These are phyloP conservation scores for Monoraphidium neglectum DNA, from an alignment of 139 green algal species.

Conservation along the genomic window DNA sequence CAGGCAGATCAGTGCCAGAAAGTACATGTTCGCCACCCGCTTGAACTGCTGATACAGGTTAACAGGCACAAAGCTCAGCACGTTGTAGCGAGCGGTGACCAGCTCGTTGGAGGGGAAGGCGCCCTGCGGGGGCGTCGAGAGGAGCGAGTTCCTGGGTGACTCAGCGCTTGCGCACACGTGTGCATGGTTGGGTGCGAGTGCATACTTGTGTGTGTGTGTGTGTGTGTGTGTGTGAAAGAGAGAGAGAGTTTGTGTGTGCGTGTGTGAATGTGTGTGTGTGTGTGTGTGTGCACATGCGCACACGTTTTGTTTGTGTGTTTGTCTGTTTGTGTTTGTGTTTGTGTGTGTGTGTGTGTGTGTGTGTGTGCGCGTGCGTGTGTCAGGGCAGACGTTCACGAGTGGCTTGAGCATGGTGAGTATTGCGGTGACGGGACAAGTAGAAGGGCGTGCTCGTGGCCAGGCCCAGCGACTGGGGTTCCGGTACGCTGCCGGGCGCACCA, in stretches of 20 bases:
- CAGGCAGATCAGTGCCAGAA: conserved; percentile 53
- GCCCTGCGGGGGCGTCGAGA: not conserved
- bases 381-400: not conserved
- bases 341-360: not conserved
- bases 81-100: conserved; percentile 65
- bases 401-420: not conserved
- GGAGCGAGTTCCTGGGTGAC: no score
- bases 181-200: not conserved
- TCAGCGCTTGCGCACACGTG: not conserved
- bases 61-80: conserved; percentile 63
- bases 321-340: not conserved
- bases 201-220: not conserved
- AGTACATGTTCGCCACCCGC: conserved; percentile 72
- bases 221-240: not conserved
- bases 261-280: not conserved
- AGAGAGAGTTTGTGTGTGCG: not conserved
- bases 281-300: not conserved
- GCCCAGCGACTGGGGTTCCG: no score
- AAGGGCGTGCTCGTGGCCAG: no score
- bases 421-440: no score
- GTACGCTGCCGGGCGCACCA: no score
- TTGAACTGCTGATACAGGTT: conserved; percentile 77
- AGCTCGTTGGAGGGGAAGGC: conserved; percentile 48
- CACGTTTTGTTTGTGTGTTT: not conserved
- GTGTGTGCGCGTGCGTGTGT: not conserved